A percentile compares a stretch with the other conserved stretches of the same genome.
phyloP scores from a whole-genome alignment of 2,329 filamentous ascomycete species.

The Sporothrix phasma region DNA sequence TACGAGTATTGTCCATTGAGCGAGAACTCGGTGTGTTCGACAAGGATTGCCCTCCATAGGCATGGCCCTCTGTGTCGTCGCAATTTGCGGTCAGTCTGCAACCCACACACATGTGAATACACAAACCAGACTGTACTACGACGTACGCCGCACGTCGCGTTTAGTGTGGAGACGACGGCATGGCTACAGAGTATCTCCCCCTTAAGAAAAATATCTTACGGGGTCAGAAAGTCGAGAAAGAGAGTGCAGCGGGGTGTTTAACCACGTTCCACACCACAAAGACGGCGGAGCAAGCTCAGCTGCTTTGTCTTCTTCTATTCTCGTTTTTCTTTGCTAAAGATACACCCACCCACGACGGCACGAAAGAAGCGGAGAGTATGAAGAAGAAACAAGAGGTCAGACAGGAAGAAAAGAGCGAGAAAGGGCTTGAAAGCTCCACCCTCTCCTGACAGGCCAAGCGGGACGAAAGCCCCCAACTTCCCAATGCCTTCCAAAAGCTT shows the following conservation, averaged over 20 bases:
- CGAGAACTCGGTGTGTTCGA: background rate
- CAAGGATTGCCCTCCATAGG: background rate
- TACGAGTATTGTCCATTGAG: no score
- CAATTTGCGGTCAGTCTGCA: background rate
- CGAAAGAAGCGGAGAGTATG: background rate
- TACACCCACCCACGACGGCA: background rate
- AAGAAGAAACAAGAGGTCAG: background rate
- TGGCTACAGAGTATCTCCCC: background rate
- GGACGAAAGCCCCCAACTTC: background rate
- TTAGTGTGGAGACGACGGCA: background rate
- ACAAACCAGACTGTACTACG: no score
- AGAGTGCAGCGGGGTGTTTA: background rate
- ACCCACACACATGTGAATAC: background rate
- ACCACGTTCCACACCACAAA: background rate
- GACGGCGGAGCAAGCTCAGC: background rate
- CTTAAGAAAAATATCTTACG: background rate
- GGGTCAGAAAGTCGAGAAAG: background rate
- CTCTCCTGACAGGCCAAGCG: constrained; percentile 8
- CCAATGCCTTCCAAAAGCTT: background rate
- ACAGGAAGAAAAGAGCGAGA: background rate
- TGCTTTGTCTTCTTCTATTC: no score
- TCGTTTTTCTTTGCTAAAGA: background rate
- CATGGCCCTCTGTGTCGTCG: background rate
- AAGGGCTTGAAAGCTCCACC: background rate
- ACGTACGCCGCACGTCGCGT: background rate